These are phyloP conservation scores for Lasiosphaeris hirsuta DNA, from an alignment of 495 filamentous ascomycete genomes.

Conservation along the genomic window DNA sequence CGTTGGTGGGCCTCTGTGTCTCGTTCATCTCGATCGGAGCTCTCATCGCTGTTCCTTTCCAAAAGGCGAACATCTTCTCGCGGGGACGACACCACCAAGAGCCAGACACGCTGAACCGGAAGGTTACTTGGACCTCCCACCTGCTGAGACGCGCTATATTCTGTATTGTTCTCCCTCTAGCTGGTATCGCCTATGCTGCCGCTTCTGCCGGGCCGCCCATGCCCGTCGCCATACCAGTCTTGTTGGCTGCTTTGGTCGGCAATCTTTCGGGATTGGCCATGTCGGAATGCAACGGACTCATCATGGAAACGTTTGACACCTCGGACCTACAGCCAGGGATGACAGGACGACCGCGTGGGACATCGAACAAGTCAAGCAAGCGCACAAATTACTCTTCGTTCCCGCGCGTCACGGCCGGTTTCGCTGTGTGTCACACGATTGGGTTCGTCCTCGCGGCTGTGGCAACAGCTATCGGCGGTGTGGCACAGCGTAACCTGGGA, in stretches of 20 bases:
- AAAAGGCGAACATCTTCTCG: slow-evolving; percentile 65
- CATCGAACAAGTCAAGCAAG: slow-evolving; percentile 47
- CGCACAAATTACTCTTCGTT: slow-evolving; percentile 65
- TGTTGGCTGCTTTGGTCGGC: slow-evolving; percentile 63
- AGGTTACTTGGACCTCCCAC: slow-evolving; percentile 63
- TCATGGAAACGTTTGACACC: slow-evolving; percentile 79
- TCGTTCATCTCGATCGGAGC: slow-evolving; percentile 62
- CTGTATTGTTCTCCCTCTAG: slow-evolving; percentile 59
- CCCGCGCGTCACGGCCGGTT: slow-evolving; percentile 66
- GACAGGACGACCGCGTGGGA: slow-evolving; percentile 51
- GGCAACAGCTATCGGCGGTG: slow-evolving; percentile 60
- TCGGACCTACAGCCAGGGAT: slow-evolving; percentile 64
- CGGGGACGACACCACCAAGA: slow-evolving; percentile 53
- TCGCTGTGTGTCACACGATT: slow-evolving; percentile 64
- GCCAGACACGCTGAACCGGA: slow-evolving; percentile 57
- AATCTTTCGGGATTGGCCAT: slow-evolving; percentile 69
- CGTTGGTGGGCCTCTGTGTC: slow-evolving; percentile 60
- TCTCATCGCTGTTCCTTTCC: slow-evolving; percentile 64
- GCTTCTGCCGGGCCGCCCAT: slow-evolving; percentile 55
- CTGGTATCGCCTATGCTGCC: slow-evolving; percentile 61
- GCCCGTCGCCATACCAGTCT: slow-evolving; percentile 58
- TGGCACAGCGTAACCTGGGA: slow-evolving; percentile 58
- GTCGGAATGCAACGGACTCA: slow-evolving; percentile 68
- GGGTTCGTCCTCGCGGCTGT: slow-evolving; percentile 63
- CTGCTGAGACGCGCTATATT: slow-evolving; percentile 65